Base-by-base conservation (phyloP, 2,329 filamentous ascomycete species). In the Colletotrichum brevisporum region DNA sequence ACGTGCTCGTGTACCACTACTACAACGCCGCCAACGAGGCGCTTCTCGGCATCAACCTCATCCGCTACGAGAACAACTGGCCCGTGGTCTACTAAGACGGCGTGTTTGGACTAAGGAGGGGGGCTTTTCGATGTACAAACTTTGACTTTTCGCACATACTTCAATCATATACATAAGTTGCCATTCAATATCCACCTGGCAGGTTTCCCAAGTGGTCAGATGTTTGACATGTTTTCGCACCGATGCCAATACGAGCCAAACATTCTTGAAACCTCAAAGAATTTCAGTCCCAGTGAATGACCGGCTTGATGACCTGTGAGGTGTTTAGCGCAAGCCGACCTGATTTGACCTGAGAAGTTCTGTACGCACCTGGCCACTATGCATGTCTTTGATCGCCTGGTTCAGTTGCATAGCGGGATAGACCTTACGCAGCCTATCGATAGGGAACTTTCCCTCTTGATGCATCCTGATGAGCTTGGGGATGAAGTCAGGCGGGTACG, bases 1-100 rank as follows among this genome's bases (percentile, higher is more conserved):
- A 78, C 61, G 77, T 78, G 1, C 66, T 78, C 8, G 75, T 77
- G 2, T 78, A 78, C 60, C 77, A 78, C 18, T 78, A 78, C 56
- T 78, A 78, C 56, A 63, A 71, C 26, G 63, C 74, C 31, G 69
- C 65, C 8, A 75, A 75, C 12, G 61, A 63, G 55, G 73, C 76
- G 9, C 71, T 71, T 12, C 15, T 78, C 43, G 77, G 77, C 31
- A 78, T 78, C 36, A 78, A 78, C 69, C 74, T 77, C 26, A 72
- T 78, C 4, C 72, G 67, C 1, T 78, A 77, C 53, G 76, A 78
- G 0, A 70, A 59, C 3, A 74, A 69, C 54, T 78, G 77, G 77
- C 77, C 77, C 6, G 76, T 78, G 9, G 71, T 76, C 6, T 78
- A 76, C 53, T 78, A 18, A 67, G 31, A 36, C 31, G 31, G 9